Evolutionary conservation across 345 rosid species (phyloP).

Genomic region (Syzygium oleosum): DNA sequence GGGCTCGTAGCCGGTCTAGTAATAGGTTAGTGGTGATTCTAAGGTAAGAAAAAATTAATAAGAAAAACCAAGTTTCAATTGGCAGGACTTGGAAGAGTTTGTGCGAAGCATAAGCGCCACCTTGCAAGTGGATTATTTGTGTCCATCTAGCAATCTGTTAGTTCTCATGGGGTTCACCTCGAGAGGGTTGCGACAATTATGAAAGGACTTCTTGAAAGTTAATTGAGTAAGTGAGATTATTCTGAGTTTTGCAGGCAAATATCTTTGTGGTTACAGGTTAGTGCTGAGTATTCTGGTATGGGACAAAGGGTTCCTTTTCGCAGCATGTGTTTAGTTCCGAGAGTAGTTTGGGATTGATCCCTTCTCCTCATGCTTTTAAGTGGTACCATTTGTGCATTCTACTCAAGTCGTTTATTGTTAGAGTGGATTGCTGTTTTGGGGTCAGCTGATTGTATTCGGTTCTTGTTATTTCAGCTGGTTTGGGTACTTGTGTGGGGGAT

Average conservation of each 20-base stretch:
- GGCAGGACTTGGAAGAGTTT: neutral
- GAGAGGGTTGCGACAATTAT: neutral
- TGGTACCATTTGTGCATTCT: neutral
- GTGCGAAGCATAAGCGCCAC: neutral
- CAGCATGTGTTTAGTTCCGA: neutral
- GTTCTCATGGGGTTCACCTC: neutral
- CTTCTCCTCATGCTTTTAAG: neutral
- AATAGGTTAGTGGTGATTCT: neutral
- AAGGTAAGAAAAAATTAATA: neutral
- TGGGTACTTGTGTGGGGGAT: neutral
- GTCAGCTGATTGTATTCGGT: neutral
- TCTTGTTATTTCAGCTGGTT: neutral
- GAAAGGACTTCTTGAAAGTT: neutral
- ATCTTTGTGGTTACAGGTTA: neutral
- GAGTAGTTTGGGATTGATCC: neutral
- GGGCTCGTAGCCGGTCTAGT: neutral
- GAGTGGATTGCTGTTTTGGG: neutral
- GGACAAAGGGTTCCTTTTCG: neutral
- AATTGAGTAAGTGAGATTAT: neutral
- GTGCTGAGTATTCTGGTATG: neutral
- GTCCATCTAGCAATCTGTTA: neutral
- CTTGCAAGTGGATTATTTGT: neutral
- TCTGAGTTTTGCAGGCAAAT: neutral
- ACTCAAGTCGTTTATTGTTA: neutral
- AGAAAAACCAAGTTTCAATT: neutral